Conservation (phyloP, 805 yeast species). For the Lachancea sp. region DNA sequence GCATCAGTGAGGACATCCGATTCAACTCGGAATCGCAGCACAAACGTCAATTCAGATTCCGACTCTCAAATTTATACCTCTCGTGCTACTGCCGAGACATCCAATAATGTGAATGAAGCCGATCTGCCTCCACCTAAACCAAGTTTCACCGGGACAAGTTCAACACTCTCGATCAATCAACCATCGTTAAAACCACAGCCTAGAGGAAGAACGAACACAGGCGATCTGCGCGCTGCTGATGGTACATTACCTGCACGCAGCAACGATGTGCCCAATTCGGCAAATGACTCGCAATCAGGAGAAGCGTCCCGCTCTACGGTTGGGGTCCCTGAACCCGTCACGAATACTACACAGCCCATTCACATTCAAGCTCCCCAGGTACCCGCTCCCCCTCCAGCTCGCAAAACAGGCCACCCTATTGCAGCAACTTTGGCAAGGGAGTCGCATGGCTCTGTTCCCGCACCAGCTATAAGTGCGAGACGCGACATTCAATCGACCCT, state of each 20-base stretch:
- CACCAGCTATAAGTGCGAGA: conserved; percentile 14
- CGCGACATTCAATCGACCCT: conserved; percentile 41
- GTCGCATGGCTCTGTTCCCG: conserved; percentile 10
- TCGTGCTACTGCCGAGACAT: background rate
- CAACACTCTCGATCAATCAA: conserved; percentile 28
- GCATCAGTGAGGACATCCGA: conserved; percentile 6
- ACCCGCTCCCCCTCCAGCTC: conserved; percentile 42
- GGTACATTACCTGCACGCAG: background rate
- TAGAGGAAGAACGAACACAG: conserved; percentile 15
- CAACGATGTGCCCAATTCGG: background rate
- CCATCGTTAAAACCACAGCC: conserved; percentile 34
- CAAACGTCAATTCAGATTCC: background rate
- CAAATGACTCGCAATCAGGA: background rate
- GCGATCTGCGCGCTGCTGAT: conserved; percentile 14
- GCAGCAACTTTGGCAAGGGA: conserved; percentile 14
- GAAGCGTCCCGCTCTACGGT: background rate
- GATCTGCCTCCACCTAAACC: background rate
- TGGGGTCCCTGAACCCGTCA: background rate
- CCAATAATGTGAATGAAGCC: background rate
- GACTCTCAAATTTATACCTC: background rate
- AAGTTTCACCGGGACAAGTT: conserved; percentile 1
- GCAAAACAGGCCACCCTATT: conserved; percentile 36
- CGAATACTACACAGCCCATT: conserved; percentile 16
- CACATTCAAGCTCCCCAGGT: conserved; percentile 31
- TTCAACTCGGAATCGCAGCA: background rate